Conservation (phyloP, 768 basidiomycete genomes). For the Cubamyces sp. region DNA sequence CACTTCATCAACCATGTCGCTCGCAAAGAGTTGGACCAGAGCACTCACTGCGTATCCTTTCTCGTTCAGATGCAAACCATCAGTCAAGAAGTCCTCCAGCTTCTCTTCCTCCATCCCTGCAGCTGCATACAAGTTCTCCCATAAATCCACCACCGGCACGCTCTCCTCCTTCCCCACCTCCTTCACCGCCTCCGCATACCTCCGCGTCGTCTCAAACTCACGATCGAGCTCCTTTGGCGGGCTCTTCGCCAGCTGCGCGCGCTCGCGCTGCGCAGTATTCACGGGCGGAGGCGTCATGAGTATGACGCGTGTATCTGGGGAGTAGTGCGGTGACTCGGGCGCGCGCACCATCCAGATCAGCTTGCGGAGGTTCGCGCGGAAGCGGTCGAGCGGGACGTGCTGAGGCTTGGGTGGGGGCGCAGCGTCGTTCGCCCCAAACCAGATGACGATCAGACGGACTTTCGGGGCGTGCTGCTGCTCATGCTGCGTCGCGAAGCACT, state of each 20-base stretch:
- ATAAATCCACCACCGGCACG: slow-evolving; percentile 74
- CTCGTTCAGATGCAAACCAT: slow-evolving; percentile 83
- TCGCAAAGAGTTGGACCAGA: background rate
- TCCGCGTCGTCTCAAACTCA: slow-evolving; percentile 59
- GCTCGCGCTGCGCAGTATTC: slow-evolving; percentile 61
- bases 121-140: slow-evolving; percentile 73
- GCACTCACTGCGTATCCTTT: slow-evolving; percentile 70
- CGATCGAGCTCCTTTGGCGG: slow-evolving; percentile 62
- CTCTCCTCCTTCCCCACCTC: slow-evolving; percentile 57
- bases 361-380: slow-evolving; percentile 61
- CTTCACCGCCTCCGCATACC: slow-evolving; percentile 73
- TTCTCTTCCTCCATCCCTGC: slow-evolving; percentile 63
- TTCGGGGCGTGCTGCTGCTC: slow-evolving; percentile 54
- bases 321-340: slow-evolving; percentile 65
- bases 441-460: slow-evolving; percentile 78
- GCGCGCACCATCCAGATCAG: slow-evolving; percentile 68
- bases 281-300: slow-evolving; percentile 88
- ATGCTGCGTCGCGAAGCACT: slow-evolving; percentile 63
- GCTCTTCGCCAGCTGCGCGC: slow-evolving; percentile 50
- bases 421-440: slow-evolving; percentile 93
- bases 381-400: slow-evolving; percentile 73
- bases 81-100: slow-evolving; percentile 57
- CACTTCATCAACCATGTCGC: background rate
- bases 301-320: slow-evolving; percentile 73
- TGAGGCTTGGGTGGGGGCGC: slow-evolving; percentile 66